Conservation (phyloP, 805 yeast species). For the Torulaspora microellipsoides region DNA sequence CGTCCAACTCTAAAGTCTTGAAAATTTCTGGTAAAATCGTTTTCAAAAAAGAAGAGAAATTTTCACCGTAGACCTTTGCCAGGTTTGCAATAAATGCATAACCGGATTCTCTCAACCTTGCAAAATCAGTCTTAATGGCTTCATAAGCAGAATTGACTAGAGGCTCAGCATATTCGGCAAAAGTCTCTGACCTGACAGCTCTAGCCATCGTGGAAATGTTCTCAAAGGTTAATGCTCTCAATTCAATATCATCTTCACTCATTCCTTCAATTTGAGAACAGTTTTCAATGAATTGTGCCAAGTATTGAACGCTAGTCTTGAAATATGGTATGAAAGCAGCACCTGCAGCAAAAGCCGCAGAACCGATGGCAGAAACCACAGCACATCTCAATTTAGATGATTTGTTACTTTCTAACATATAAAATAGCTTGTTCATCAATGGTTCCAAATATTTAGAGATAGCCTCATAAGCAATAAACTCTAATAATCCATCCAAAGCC, state of each 20-base stretch:
- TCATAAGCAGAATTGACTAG: slow-evolving; percentile 82
- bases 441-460: slow-evolving; percentile 79
- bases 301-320: slow-evolving; percentile 67
- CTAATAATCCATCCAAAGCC: slow-evolving; percentile 88
- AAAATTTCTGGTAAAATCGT: slow-evolving; percentile 79
- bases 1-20: slow-evolving; percentile 81
- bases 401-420: slow-evolving; percentile 71
- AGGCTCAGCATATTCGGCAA: slow-evolving; percentile 81
- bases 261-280: slow-evolving; percentile 67
- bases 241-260: slow-evolving; percentile 84
- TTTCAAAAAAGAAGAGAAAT: slow-evolving; percentile 80
- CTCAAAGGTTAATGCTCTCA: slow-evolving; percentile 89
- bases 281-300: slow-evolving; percentile 77
- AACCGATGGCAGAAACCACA: slow-evolving; percentile 92
- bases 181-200: slow-evolving; percentile 91
- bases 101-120: slow-evolving; percentile 90
- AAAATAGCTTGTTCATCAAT: slow-evolving; percentile 82
- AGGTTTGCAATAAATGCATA: slow-evolving; percentile 88
- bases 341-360: slow-evolving; percentile 95
- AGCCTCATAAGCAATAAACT: slow-evolving; percentile 84
- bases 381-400: slow-evolving; percentile 69
- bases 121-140: slow-evolving; percentile 69
- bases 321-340: slow-evolving; percentile 82
- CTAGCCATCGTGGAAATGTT: slow-evolving; percentile 91
- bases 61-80: slow-evolving; percentile 92